Base-by-base conservation (phyloP, 441 rosid species). In the Corymbia calophylla region DNA sequence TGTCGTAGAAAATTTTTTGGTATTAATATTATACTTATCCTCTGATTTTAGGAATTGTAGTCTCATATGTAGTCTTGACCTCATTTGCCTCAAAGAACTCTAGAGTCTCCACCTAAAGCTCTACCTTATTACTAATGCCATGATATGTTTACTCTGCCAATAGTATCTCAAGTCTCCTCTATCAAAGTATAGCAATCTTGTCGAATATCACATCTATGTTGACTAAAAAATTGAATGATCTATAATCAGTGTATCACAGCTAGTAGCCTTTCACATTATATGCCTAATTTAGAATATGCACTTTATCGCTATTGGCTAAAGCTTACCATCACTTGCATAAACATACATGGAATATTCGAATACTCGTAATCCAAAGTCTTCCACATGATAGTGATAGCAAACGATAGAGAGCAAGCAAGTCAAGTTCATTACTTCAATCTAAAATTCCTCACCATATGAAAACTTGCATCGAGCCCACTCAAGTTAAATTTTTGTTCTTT, bases 71-170 rank as follows among this genome's bases (percentile, higher is more conserved):
- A 64, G 35, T n/a, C 70, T 64, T 19, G 15, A 64, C 32, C 9
- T 64, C 5, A 15, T 0, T n/a, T 7, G 7, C 31, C 39, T 64
- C 19, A 7, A 0, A 64, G 73, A 39, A 15, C 32, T 64, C 39
- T 35, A 14, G 9, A 64, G 35, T n/a, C 73, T 64, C 39, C 10
- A 64, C 21, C 23, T 55, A 25, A 55, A 55, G 60, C 23, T 55
- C 16, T 25, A 55, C 21, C 73, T 64, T 18, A 64, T 5, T 64
- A n/a, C 3, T n/a, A 8, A 64, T 3, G n/a, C 3, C 3, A 1
- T 64, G 35, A n/a, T 64, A 2, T 1, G 1, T n/a, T 39, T n/a
- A 18, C 10, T n/a, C 10, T 64, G 1, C 39, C 0, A 2, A 19
- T 15, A 14, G 73, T 64, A 15, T 64, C 73, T 64, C 39, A 39